Conservation (phyloP, 331 rosid species). For the Arachis monticola region DNA sequence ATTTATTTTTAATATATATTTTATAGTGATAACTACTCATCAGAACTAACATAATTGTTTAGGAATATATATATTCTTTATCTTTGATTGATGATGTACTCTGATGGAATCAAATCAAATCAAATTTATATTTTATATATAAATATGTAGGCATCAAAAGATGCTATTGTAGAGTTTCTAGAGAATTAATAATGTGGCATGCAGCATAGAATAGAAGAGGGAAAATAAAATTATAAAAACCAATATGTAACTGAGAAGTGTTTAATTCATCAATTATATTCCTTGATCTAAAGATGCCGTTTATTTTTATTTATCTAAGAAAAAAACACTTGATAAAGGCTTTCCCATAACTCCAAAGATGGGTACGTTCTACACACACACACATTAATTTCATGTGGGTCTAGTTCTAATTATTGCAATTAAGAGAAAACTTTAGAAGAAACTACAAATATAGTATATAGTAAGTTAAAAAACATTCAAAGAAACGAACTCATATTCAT, state of each 20-base stretch:
- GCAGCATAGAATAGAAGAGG: background rate
- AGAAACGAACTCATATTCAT: background rate
- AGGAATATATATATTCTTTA: background rate
- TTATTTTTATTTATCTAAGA: background rate
- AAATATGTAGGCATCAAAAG: slow-evolving; percentile 7
- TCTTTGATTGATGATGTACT: background rate
- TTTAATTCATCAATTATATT: background rate
- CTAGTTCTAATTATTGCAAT: too few relatives aligned
- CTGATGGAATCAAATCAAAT: background rate
- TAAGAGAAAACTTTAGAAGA: too few relatives aligned
- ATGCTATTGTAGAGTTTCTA: slow-evolving; percentile 1
- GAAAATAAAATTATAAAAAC: background rate
- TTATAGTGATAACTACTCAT: too few relatives aligned
- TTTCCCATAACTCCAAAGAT: too few relatives aligned
- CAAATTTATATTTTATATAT: too few relatives aligned
- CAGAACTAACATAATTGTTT: too few relatives aligned
- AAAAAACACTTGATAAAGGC: too few relatives aligned
- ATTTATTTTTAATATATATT: too few relatives aligned
- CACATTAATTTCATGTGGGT: too few relatives aligned
- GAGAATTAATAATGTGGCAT: slow-evolving; percentile 3
- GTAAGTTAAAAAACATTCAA: background rate
- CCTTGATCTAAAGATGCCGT: background rate
- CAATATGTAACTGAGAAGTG: background rate
- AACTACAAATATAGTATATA: background rate
- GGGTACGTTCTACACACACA: too few relatives aligned